Evolutionary conservation across 192 early-diverging fungal species (phyloP), one percentile per base, ranked within the genome.

Genomic region (Geranomyces variabilis): DNA sequence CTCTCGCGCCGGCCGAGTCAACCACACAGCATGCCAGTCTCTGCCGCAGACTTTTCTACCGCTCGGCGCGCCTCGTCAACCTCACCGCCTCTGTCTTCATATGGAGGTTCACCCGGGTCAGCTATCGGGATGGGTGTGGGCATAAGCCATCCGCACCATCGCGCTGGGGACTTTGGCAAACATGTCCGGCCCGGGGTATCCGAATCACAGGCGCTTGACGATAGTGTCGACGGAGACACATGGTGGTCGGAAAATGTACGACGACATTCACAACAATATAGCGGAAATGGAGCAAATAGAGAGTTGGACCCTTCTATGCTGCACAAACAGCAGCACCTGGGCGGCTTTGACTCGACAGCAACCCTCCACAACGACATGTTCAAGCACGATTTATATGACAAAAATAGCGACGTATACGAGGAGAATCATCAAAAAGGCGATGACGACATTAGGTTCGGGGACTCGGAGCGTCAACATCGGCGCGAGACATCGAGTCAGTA

Each of bases 361-460:
- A 65, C 63, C 31, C 44, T 65, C 12, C 22, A n/a, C 63, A 21
- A 65, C 63, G 30, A 65, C 24, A 19, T 21, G 19, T n/a, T 22
- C 22, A n/a, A n/a, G 41, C 45, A 28, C 21, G 10, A 19, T 14
- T 4, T 28, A 1, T 22, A 65, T 36, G 63, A 65, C 63, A 21
- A 26, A 8, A 60, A 29, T 29, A 26, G 17, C 24, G 58, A 60
- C 8, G 29, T 33, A 19, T 33, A 60, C 29, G 29, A 2, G 21
- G 58, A 19, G 14, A 65, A 65, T 19, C 41, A 9, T 9, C 22
- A 47, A 4, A 44, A 56, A 29, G 30, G 24, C 10, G 49, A 22
- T 17, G 34, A n/a, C 66, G 51, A 68, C 14, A 1, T 12, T 9
- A 19, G n/a, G 15, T 68, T 68, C 30, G 49, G 55, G 19, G 2